Evolutionary conservation across 192 early-diverging fungal species (phyloP), one percentile per base, ranked within the genome.

Genomic region (Mortierella claussenii): DNA sequence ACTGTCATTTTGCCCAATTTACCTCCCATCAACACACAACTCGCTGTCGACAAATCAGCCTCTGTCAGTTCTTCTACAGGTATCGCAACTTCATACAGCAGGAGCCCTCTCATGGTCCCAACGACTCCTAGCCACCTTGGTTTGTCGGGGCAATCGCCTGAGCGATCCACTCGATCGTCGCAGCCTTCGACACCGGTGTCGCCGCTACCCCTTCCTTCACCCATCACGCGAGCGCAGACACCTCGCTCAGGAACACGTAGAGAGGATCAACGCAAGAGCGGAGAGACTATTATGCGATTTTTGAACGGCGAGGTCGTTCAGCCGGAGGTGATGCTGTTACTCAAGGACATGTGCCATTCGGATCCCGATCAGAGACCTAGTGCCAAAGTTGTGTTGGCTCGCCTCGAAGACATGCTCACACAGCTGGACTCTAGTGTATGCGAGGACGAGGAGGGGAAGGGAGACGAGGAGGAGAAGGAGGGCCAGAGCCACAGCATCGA

Each of bases 291-390:
- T 8, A 70, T 79, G 76, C 45, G 76, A 13, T 79, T 69, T 30
- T 59, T 79, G 49, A 79, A 79, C 21, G 76, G 76, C 18, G 76
- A 79, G 27, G 43, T 66, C 2, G 76, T 79, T 30, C 53, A 31
- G 37, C 40, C 24, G 7, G 40, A 69, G 12, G 57, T 70, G 2
- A 61, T 79, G 9, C 28, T 28, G 31, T 34, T 79, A 4, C 48
- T 79, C 13, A 79, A 79, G 49, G 76, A 63, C 1, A 79, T 79
- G 76, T 69, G 66, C 20, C 55, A 69, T 10, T 13, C 68, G 12
- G 67, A 70, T 44, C 67, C 67, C 0, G 44, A 55, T 4, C 60
- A 36, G 33, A 45, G 76, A 44, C 76, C 76, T 2, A 50, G 42
- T 48, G 60, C 76, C 20, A 69, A 65, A 20, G 31, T 40, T 8